phyloP scores from a whole-genome alignment of 225 moss, liverwort and hornwort species.

The Rhytidiadelphus loreus region DNA sequence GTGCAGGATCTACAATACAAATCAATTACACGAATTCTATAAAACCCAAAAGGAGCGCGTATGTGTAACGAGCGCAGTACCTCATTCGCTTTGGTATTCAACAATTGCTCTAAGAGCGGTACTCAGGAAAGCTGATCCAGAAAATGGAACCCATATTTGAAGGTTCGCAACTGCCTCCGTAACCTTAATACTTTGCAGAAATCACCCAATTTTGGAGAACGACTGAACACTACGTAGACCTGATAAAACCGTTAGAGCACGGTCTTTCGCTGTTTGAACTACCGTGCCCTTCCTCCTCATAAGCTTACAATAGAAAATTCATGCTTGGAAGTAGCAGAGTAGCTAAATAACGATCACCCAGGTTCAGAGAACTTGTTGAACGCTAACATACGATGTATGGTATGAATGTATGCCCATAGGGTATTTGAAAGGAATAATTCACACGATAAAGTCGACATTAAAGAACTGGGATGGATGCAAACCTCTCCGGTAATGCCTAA shows the following conservation, averaged over 20 bases:
- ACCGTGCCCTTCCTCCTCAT: not conserved
- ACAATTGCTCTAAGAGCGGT: not conserved
- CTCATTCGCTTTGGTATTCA: not conserved
- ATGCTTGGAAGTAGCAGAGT: not conserved
- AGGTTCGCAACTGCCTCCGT: not conserved
- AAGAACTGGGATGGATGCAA: not conserved
- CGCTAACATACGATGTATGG: not conserved
- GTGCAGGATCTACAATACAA: not conserved
- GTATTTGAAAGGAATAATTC: not conserved
- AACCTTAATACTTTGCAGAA: not conserved
- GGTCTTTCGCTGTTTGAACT: not conserved
- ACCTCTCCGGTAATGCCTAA: slow-evolving; percentile 85
- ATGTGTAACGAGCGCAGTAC: not conserved
- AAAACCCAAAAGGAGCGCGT: not conserved
- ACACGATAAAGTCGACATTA: not conserved
- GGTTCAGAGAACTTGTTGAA: not conserved
- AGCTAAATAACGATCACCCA: not conserved
- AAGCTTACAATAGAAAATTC: not conserved
- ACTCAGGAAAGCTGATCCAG: not conserved
- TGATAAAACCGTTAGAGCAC: not conserved
- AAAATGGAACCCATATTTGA: not conserved
- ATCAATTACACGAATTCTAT: not conserved
- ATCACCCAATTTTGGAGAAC: not conserved
- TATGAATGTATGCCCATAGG: not conserved
- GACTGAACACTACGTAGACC: not conserved